Percentiles rank a stretch among this genome's conserved stretches.
These are phyloP conservation scores for Aleurites moluccanus DNA, from an alignment of 441 rosid species.

Conservation along the genomic window DNA sequence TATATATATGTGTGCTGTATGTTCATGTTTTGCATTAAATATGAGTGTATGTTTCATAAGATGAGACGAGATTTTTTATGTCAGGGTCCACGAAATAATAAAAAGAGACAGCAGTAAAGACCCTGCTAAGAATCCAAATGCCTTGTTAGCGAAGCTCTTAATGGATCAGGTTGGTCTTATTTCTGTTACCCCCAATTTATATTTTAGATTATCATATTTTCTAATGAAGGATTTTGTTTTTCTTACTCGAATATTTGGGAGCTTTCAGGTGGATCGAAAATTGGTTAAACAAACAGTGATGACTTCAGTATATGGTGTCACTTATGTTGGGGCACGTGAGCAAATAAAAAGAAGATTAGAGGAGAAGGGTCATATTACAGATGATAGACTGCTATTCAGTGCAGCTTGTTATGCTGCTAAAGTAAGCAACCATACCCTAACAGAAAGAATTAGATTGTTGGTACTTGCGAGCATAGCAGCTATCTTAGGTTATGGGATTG, in stretches of 20 bases:
- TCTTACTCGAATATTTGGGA: constrained; percentile 27
- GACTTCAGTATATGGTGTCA: constrained; percentile 99
- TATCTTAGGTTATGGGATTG: neutral
- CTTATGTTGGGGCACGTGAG: constrained; percentile 95
- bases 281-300: constrained; percentile 95
- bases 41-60: neutral
- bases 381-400: constrained; percentile 69
- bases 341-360: constrained; percentile 89
- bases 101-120: constrained; percentile 74
- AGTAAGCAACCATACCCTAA: constrained; percentile 45
- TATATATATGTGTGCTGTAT: neutral
- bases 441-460: constrained; percentile 12
- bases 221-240: neutral
- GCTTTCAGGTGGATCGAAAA: constrained; percentile 86
- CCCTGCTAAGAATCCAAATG: constrained; percentile 67
- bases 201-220: constrained; percentile 15
- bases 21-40: neutral
- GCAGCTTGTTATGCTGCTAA: constrained; percentile 94
- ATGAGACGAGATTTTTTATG: constrained; percentile 30
- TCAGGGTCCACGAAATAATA: constrained; percentile 88
- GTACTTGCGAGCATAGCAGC: neutral
- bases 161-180: constrained; percentile 68
- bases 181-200: constrained; percentile 11
- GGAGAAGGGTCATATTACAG: constrained; percentile 87
- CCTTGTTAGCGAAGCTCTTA: constrained; percentile 73